A percentile compares a stretch with the other conserved stretches of the same genome.
Evolutionary conservation across 306 rosid species (phyloP).

Genomic region (Vicia faba): DNA sequence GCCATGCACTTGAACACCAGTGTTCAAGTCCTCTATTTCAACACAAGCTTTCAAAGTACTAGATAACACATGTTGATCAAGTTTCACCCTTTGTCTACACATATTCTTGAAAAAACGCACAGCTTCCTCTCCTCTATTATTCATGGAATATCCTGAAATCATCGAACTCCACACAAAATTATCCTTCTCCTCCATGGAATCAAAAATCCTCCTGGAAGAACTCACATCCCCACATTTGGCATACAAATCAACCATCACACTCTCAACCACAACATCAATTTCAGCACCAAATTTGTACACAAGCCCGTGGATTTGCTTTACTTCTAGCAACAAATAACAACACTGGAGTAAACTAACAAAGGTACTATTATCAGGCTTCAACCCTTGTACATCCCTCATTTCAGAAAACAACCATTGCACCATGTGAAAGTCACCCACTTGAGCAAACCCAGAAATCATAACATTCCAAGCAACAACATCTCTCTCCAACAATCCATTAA

Average conservation of each 20-base stretch:
- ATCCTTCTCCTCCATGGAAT: conserved; percentile 55
- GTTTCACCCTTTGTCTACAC: conserved; percentile 50
- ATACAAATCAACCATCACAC: conserved; percentile 54
- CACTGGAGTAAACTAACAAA: conserved; percentile 49
- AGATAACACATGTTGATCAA: conserved; percentile 51
- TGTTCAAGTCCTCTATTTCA: conserved; percentile 42
- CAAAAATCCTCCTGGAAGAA: conserved; percentile 48
- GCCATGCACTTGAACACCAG: conserved; percentile 52
- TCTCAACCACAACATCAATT: conserved; percentile 48
- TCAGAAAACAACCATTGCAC: conserved; percentile 52
- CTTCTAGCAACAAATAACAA: conserved; percentile 43
- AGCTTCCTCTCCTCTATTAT: conserved; percentile 53
- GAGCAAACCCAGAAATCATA: conserved; percentile 59
- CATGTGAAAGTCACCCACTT: conserved; percentile 42
- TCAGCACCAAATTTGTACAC: conserved; percentile 49
- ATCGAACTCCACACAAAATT: conserved; percentile 56
- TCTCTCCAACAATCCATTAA: conserved; percentile 47
- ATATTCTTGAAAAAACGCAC: conserved; percentile 46
- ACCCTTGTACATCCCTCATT: conserved; percentile 43
- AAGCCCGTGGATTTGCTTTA: conserved; percentile 51
- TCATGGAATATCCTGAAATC: conserved; percentile 50
- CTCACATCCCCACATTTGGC: conserved; percentile 47
- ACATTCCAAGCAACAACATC: conserved; percentile 62
- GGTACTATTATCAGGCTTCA: conserved; percentile 48
- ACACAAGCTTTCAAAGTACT: conserved; percentile 57